Evolutionary conservation across 1,139 yeast species (phyloP), one percentile per base, ranked within the genome.

Genomic region (Debaryomyces psychrophilus): DNA sequence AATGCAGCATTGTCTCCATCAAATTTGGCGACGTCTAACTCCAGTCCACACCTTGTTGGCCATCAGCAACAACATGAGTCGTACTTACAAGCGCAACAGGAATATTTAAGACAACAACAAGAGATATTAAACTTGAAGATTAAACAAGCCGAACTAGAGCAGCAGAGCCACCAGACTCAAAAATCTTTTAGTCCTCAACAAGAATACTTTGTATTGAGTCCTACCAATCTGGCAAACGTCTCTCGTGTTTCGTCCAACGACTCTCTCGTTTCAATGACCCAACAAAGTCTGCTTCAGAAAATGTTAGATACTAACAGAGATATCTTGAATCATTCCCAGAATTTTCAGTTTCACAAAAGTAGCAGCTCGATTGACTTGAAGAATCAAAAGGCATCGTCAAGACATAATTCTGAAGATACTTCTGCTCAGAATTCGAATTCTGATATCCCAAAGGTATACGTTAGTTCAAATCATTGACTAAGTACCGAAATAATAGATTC

Each of bases 91-190:
- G 58, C 71, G 46, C 79, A 74, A 52, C 67, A 68, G 49, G 71
- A 71, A 46, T 63, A 67, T 33, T 58, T 74, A 52, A 62, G 61
- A 39, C 76, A 71, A 49, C 77, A 74, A 50, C 73, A 69, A 49
- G 66, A 64, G 33, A 52, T 70, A 28, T 56, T 73, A 50, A 60
- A 54, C 44, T 53, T 62, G 47, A 67, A 63, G 48, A 52, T 63
- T 22, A 57, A 55, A 41, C 56, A 56, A 17, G 47, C 51, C 8
- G 58, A 55, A 31, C 22, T 44, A 11, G 47, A 51, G 8, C 53
- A 48, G 27, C 42, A 44, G 37, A 47, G 26, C 43, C 52, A 40
- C 46, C 54, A 33, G 48, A 48, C 31, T 3, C 43, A 38, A n/a
- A 36, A 37, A 20, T 44, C 45, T 4, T 47, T 47, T 45, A 36